phyloP scores from a whole-genome alignment of 2,329 filamentous ascomycete species.

The Colletotrichum spaethianum region DNA sequence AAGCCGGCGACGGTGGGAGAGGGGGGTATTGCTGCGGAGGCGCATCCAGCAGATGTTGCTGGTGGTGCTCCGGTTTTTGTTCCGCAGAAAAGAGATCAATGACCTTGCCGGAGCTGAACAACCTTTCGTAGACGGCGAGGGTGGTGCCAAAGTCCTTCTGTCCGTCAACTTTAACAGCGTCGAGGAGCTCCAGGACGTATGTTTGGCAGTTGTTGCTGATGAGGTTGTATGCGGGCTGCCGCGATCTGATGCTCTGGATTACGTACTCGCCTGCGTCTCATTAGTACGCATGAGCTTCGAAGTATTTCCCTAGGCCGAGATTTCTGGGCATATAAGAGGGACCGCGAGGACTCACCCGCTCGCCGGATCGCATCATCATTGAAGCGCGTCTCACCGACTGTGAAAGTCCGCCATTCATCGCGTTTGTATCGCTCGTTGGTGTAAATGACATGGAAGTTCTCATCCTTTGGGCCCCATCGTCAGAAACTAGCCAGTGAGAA shows the following conservation, averaged over 20 bases:
- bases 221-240: constrained; percentile 67
- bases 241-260: constrained; percentile 65
- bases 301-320: not conserved
- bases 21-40: constrained; percentile 24
- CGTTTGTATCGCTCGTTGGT: constrained; percentile 63
- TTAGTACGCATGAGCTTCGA: not conserved
- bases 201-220: constrained; percentile 75
- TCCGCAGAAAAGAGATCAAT: constrained; percentile 63
- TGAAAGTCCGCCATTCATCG: constrained; percentile 65
- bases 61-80: constrained; percentile 45
- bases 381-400: constrained; percentile 67
- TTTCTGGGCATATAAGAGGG: not conserved
- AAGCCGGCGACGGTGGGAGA: constrained; percentile 52
- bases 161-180: constrained; percentile 66
- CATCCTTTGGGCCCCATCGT: constrained; percentile 55
- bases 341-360: constrained; percentile 55
- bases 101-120: constrained; percentile 65
- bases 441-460: constrained; percentile 70
- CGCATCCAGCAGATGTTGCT: constrained; percentile 14
- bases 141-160: constrained; percentile 68
- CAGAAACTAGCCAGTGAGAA: not conserved
- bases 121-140: constrained; percentile 66
- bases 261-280: constrained; percentile 61
- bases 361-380: constrained; percentile 67
- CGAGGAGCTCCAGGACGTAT: constrained; percentile 66